Conservation (phyloP, 768 basidiomycete genomes). For the Inosperma sp. region DNA sequence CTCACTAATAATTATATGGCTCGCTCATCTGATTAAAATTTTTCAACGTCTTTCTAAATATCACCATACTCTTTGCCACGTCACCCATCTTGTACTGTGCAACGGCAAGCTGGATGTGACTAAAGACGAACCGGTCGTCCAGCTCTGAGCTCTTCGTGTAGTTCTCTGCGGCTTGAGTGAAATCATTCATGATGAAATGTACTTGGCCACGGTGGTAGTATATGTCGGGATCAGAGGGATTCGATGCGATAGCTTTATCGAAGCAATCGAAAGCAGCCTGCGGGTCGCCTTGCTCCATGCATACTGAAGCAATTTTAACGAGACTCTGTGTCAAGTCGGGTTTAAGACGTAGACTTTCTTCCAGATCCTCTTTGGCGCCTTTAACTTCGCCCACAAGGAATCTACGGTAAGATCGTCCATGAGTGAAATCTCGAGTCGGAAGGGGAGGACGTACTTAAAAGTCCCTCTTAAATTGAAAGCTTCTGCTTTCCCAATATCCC, state of each 20-base stretch:
- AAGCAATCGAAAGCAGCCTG: conserved; percentile 84
- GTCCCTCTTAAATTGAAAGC: conserved; percentile 92
- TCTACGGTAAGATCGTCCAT: conserved; percentile 38
- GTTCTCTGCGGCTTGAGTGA: conserved; percentile 78
- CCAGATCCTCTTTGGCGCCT: conserved; percentile 80
- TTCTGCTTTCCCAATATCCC: conserved; percentile 70
- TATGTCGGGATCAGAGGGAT: conserved; percentile 87
- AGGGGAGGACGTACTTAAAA: conserved; percentile 65
- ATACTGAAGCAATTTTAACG: conserved; percentile 94
- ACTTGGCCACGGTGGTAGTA: conserved; percentile 99
- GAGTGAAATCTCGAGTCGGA: background rate
- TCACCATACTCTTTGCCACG: conserved; percentile 78
- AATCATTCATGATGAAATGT: conserved; percentile 92
- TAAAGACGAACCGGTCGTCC: conserved; percentile 89
- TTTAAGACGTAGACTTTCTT: conserved; percentile 63
- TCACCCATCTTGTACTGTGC: conserved; percentile 91
- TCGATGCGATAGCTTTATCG: conserved; percentile 78
- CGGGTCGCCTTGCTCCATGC: conserved; percentile 92
- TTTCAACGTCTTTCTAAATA: conserved; percentile 80
- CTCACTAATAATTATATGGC: conserved; percentile 92
- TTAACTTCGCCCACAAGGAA: conserved; percentile 84
- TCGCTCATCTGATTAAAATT: conserved; percentile 85
- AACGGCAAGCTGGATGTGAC: conserved; percentile 94
- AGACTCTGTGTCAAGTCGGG: conserved; percentile 78
- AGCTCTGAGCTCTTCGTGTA: conserved; percentile 87